Evolutionary conservation across 2,329 filamentous ascomycete species (phyloP), one percentile per base, ranked within the genome.

Genomic region (Coniosporium tulheliwenetii): DNA sequence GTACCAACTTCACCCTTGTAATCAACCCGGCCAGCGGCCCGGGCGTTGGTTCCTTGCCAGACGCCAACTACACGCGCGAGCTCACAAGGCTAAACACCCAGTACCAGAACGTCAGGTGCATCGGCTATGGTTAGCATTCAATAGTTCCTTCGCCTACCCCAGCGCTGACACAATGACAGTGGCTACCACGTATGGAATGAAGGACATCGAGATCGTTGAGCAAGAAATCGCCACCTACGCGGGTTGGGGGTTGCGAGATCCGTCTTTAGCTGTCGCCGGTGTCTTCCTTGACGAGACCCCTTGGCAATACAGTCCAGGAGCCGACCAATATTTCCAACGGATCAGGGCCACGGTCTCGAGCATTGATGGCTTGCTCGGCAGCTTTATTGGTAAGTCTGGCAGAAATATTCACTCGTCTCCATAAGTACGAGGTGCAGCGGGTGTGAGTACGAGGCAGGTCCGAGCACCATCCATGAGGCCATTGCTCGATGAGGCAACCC

Each of bases 261-360:
- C 45, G n/a, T 43, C 47, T 26, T 46, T 49, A 39, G 42, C 48
- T 32, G 34, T 54, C 15, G 37, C 47, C 12, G 53, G 53, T 15
- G 51, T 56, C 42, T 56, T 55, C 43, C 45, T 53, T 38, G 53
- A 54, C 40, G 50, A 52, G 40, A 46, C 52, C 26, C 53, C 52
- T 69, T 26, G 19, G 19, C 19, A 26, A 26, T 26, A 26, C 19
- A 26, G 19, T 7, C 19, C 19, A 26, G 19, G 7, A 26, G 19
- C 19, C 19, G 19, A 26, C 19, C 19, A 26, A 26, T 26, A 26
- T 26, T 26, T 26, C 19, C 19, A 26, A 26, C 19, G 19, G 19
- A 26, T 26, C 19, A 26, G 7, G 19, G 19, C 19, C 19, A 26
- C 19, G 19, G 19, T 26, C 19, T 26, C 19, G 19, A 26, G 19